Conservation (phyloP, 148 eudicot species). For the Rhododendron williamsianum region DNA sequence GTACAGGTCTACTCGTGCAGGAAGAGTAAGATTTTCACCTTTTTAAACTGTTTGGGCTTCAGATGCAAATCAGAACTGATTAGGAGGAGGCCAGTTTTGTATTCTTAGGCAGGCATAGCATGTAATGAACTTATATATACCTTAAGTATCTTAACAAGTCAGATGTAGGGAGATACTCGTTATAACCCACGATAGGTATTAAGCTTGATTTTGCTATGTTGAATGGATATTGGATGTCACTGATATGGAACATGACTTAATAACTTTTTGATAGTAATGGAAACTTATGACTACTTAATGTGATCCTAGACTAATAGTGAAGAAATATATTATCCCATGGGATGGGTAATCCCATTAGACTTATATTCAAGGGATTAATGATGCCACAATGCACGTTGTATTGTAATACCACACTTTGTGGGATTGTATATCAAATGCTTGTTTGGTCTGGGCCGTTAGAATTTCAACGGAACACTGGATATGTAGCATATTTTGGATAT, state of each 20-base stretch:
- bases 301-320: neutral
- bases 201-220: neutral
- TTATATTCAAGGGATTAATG: neutral
- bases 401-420: neutral
- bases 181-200: neutral
- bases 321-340: neutral
- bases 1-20: conserved; percentile 84
- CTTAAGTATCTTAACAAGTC: neutral
- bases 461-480: neutral
- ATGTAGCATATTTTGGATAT: neutral
- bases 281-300: neutral
- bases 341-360: neutral
- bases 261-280: neutral
- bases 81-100: neutral
- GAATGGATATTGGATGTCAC: neutral
- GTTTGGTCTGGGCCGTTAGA: neutral
- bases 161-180: neutral
- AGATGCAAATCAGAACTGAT: neutral
- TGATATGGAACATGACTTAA: neutral
- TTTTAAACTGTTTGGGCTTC: neutral
- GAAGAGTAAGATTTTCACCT: conserved; percentile 47
- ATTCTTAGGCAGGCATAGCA: neutral
- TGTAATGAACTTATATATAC: neutral
- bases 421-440: neutral
- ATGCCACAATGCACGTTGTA: neutral